Base-by-base conservation (phyloP, 1,284 basidiomycete genomes). In the Schizophyllum amplum region DNA sequence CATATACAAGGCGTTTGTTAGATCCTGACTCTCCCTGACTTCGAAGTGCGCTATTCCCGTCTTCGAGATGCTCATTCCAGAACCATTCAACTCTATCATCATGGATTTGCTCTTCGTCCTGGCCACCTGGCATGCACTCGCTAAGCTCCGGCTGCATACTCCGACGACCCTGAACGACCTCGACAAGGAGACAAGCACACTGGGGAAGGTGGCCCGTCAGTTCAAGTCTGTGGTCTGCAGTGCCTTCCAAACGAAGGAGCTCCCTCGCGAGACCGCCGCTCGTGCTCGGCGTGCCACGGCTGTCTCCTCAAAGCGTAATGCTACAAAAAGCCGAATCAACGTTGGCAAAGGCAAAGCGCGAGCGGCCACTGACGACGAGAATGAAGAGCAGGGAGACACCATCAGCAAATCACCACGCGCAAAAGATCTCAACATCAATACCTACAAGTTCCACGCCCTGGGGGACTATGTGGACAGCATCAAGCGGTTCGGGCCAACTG, bases 241-340 rank as follows among this genome's bases (percentile, higher is more conserved):
- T 2, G n/a, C n/a, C n/a, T 69, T 61, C 54, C n/a, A 52, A 0
- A 69, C 68, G 1, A 47, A 55, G 1, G 65, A 69, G 17, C 60
- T 71, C 1, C 67, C 67, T 5, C 53, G 50, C 1, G 68, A 72
- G 53, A 62, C 60, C 46, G 65, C 63, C 11, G 66, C 67, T 5
- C 61, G 61, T 13, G 27, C 27, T 6, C 27, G 27, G 5, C 27
- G 27, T 33, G n/a, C n/a, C n/a, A n/a, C n/a, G n/a, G n/a, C n/a
- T n/a, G n/a, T n/a, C n/a, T n/a, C n/a, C n/a, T n/a, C n/a, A 62
- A 64, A 55, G 61, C 56, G n/a, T 13, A 55, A 33, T 24, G 42
- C 55, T 17, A 55, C 21, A 13, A 54, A 27, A 42, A 26, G 11
- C 55, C 53, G 2, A 50, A 42, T 51, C 54, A 52, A n/a, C 11